These are phyloP conservation scores for Cydonia oblonga DNA, from an alignment of 331 rosid species.

Conservation along the genomic window DNA sequence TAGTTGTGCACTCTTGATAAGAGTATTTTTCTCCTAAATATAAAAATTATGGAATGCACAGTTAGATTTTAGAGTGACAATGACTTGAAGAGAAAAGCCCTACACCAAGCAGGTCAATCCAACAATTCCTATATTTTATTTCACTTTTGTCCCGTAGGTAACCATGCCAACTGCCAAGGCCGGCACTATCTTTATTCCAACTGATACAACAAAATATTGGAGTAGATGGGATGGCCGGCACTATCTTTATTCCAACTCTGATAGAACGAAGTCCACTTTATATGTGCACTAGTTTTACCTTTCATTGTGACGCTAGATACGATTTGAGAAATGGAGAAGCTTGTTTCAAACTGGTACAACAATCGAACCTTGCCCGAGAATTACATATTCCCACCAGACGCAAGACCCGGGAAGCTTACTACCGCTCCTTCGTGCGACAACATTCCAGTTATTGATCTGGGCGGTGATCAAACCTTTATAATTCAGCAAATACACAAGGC, in stretches of 20 bases:
- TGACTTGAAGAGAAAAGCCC: no score
- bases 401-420: slow-evolving; percentile 1
- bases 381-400: slow-evolving; percentile 7
- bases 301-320: background rate
- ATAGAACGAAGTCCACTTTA: background rate
- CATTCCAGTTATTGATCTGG: slow-evolving; percentile 8
- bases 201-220: background rate
- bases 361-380: background rate
- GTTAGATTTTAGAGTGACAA: no score
- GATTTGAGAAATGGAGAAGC: background rate
- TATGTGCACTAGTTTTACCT: background rate
- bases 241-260: background rate
- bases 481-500: slow-evolving; percentile 3
- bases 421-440: background rate
- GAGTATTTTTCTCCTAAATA: no score
- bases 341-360: background rate
- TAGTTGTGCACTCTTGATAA: no score
- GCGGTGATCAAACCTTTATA: background rate
- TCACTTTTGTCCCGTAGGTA: no score
- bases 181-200: background rate
- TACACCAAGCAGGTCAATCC: no score
- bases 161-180: no score
- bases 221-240: background rate
- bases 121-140: no score
- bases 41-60: no score